Evolutionary conservation across 2,329 filamentous ascomycete species (phyloP), one percentile per base, ranked within the genome.

Genomic region (Pseudogymnoascus sp.): DNA sequence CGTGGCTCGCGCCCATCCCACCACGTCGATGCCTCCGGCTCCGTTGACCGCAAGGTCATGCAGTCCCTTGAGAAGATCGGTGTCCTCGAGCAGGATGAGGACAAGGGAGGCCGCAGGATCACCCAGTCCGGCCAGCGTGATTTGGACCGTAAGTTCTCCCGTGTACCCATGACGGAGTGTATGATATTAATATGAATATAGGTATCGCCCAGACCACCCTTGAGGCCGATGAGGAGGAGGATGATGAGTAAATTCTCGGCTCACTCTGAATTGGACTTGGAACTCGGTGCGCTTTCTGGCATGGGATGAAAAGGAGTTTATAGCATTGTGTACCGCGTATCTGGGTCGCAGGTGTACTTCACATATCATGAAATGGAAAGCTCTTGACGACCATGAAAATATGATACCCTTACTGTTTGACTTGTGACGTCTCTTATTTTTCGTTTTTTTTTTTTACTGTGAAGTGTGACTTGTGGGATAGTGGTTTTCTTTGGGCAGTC

Each of bases 31-130:
- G 94, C 92, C 78, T 92, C 88, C 71, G 93, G 93, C 77, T 87
- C 86, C 75, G 92, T 99, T 71, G 94, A 99, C 85, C 91, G 94
- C 80, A 97, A 97, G 85, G 84, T 96, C 76, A 82, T 97, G 78
- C 94, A 99, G 85, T 83, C 92, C 66, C 89, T 99, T 63, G 94
- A 97, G 89, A 97, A 97, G 89, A 97, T 99, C 74, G 92, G 93
- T 78, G 92, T 99, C 72, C 82, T 99, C 66, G 94, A 99, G 88
- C 83, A 89, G 75, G 93, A 97, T 73, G 93, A 97, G 85, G 93
- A 97, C 71, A 96, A 96, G 86, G 94, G 94, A 80, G 94, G 94
- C 75, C 90, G 94, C 76, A 88, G 94, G 78, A 97, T 99, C 82
- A 97, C 94, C 74, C 91, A 97, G 85, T 86, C 87, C 75, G 94